Percentiles rank a stretch among this genome's conserved stretches.
Conservation (phyloP, 23 red algal genomes). For the Gracilariopsis chorda region DNA sequence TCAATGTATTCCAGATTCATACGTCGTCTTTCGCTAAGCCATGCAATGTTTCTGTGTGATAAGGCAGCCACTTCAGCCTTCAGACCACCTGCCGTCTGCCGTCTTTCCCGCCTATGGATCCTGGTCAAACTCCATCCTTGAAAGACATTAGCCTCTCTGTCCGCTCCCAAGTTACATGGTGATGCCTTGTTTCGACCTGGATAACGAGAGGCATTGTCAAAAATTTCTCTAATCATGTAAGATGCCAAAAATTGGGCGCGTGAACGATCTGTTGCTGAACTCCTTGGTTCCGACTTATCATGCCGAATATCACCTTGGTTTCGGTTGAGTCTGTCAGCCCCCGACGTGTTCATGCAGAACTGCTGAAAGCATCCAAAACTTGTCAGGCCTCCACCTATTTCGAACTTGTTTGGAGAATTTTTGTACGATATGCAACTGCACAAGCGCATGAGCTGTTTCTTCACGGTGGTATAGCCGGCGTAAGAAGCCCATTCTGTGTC, state of each 20-base stretch:
- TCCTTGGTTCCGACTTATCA: constrained; percentile 81
- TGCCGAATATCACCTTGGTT: constrained; percentile 91
- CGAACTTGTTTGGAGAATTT: constrained; percentile 94
- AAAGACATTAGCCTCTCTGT: too few species aligned
- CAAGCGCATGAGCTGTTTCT: constrained; percentile 46
- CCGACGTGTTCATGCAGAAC: constrained; percentile 59
- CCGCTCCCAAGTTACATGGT: too few species aligned
- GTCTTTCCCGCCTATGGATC: constrained; percentile 26
- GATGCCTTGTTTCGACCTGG: too few species aligned
- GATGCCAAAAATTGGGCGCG: not conserved
- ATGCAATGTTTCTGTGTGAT: constrained; percentile 55
- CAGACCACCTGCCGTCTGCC: constrained; percentile 50
- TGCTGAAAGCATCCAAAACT: constrained; percentile 1
- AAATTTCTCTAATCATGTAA: too few species aligned
- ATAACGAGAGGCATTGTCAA: too few species aligned
- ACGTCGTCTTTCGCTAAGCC: constrained; percentile 77
- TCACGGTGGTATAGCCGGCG: constrained; percentile 37
- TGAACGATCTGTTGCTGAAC: not conserved
- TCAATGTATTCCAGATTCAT: constrained; percentile 82
- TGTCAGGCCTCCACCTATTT: constrained; percentile 59
- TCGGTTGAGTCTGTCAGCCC: constrained; percentile 89
- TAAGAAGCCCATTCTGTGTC: constrained; percentile 20
- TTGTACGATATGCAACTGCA: constrained; percentile 81
- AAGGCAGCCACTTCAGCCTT: constrained; percentile 49
- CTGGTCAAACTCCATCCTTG: too few species aligned